A percentile compares a stretch with the other conserved stretches of the same genome.
Evolutionary conservation across 1,139 yeast genomes (phyloP).

Genomic region (Blastobotrys persicus): DNA sequence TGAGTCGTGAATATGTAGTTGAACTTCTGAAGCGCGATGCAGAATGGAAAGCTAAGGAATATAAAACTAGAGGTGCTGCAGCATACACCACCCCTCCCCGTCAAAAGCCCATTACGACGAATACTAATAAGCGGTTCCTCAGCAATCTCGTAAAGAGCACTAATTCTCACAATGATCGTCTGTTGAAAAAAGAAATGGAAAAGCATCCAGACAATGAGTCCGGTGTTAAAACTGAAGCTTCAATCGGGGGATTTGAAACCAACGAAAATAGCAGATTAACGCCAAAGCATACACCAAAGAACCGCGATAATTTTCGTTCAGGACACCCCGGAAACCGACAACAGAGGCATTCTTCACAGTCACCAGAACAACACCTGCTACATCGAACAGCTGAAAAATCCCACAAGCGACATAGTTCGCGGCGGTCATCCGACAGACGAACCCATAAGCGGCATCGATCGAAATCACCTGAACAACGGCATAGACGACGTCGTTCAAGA

Average conservation of each 20-base stretch:
- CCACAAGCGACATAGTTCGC: too few relatives aligned
- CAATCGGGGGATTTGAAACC: too few relatives aligned
- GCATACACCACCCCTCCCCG: constrained; percentile 4
- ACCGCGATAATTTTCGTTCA: too few relatives aligned
- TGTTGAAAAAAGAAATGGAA: background rate
- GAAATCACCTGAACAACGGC: background rate
- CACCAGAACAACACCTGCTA: too few relatives aligned
- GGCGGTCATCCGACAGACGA: too few relatives aligned
- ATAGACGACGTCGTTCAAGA: background rate
- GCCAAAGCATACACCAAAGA: too few relatives aligned
- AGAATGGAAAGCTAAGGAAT: constrained; percentile 7
- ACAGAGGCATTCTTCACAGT: too few relatives aligned
- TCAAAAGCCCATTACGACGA: constrained; percentile 3
- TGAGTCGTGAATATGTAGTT: constrained; percentile 16
- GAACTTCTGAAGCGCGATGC: constrained; percentile 22
- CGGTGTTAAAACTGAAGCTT: too few relatives aligned
- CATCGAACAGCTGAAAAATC: too few relatives aligned
- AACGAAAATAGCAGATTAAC: too few relatives aligned
- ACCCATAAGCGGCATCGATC: background rate
- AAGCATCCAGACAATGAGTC: too few relatives aligned
- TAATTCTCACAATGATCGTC: constrained; percentile 4
- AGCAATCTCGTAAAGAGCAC: constrained; percentile 1
- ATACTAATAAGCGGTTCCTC: constrained; percentile 12
- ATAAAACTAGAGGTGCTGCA: constrained; percentile 4
- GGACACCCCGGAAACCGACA: too few relatives aligned